These are phyloP conservation scores for Diaporthe australafricana DNA, from an alignment of 2,329 filamentous ascomycete genomes.

Conservation along the genomic window DNA sequence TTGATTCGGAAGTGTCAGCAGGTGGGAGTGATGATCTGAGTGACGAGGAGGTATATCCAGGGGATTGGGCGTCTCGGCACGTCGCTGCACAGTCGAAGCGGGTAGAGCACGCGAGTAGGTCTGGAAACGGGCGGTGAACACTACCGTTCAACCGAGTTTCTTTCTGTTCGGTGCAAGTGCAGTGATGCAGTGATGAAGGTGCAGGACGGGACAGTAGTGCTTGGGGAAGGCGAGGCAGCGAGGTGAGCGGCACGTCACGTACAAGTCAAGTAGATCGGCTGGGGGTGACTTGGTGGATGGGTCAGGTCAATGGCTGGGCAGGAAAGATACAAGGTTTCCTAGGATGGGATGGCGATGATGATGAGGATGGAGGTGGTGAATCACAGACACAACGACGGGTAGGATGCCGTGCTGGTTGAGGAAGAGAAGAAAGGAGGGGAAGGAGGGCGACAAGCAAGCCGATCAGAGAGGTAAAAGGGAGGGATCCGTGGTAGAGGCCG, in stretches of 20 bases:
- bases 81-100: neutral
- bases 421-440: slow-evolving; percentile 14
- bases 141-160: neutral
- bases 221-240: neutral
- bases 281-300: neutral
- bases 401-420: slow-evolving; percentile 25
- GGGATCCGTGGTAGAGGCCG: slow-evolving; percentile 14
- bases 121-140: slow-evolving; percentile 2
- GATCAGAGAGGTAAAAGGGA: slow-evolving; percentile 22
- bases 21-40: neutral
- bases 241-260: slow-evolving; percentile 12
- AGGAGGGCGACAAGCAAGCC: slow-evolving; percentile 10
- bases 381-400: slow-evolving; percentile 21
- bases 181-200: neutral
- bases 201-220: neutral
- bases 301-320: neutral
- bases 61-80: neutral
- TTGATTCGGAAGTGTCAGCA: slow-evolving; percentile 2
- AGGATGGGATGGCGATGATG: slow-evolving; percentile 13
- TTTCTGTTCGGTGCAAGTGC: neutral
- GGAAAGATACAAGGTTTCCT: slow-evolving; percentile 6
- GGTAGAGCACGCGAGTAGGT: slow-evolving; percentile 26
- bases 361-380: slow-evolving; percentile 21
- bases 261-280: neutral
- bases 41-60: neutral